phyloP scores from a whole-genome alignment of 495 filamentous ascomycete species.

The Umbilicaria muhlenbergii region DNA sequence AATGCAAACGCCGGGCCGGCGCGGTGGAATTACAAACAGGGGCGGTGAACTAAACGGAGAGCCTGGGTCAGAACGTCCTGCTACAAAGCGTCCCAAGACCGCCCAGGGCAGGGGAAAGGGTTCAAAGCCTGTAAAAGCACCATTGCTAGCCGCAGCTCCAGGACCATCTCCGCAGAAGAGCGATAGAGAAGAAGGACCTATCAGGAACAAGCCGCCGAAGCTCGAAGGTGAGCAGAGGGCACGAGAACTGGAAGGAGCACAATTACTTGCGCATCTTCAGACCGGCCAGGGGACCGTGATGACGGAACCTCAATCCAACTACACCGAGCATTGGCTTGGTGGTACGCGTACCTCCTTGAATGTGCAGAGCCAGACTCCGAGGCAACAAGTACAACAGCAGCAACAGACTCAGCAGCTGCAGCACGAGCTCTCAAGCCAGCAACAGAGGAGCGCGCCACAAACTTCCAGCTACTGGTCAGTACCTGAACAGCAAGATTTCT shows the following conservation, averaged over 20 bases:
- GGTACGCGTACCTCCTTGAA: constrained; percentile 24
- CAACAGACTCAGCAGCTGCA: constrained; percentile 18
- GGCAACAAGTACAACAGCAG: constrained; percentile 19
- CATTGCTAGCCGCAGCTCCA: constrained; percentile 15
- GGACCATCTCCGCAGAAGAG: constrained; percentile 15
- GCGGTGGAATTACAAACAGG: constrained; percentile 24
- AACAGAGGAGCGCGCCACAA: constrained; percentile 23
- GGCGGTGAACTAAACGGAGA: constrained; percentile 29
- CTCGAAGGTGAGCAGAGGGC: constrained; percentile 5
- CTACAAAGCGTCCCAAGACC: constrained; percentile 31
- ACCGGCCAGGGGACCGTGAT: constrained; percentile 4
- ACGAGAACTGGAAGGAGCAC: constrained; percentile 13
- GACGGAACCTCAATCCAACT: constrained; percentile 3
- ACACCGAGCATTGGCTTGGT: constrained; percentile 6
- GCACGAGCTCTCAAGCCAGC: constrained; percentile 5
- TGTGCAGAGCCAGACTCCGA: constrained; percentile 6
- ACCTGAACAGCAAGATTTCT: constrained; percentile 73
- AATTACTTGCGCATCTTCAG: constrained; percentile 8
- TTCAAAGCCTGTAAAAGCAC: constrained; percentile 18
- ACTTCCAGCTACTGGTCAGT: constrained; percentile 98
- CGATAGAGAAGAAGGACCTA: constrained; percentile 2
- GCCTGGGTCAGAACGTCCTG: constrained; percentile 36
- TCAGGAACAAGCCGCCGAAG: constrained; percentile 7
- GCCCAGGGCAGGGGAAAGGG: constrained; percentile 21
- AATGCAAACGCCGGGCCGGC: constrained; percentile 18